Evolutionary conservation across 768 basidiomycete species (phyloP).

Genomic region (Neoboletus magnificus): DNA sequence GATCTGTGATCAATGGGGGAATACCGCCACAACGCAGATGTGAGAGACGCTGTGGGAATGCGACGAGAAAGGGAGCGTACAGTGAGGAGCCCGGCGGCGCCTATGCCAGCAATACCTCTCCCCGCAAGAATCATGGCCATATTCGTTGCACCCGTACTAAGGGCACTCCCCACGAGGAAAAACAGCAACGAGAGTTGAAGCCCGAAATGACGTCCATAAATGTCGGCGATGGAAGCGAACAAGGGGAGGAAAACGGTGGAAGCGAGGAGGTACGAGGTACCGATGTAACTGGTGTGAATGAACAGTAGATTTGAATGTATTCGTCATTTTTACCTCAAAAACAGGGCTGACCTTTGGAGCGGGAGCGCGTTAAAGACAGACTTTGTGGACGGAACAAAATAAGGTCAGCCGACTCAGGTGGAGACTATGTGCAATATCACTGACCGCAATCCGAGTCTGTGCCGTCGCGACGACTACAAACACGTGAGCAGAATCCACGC

Average conservation of each 20-base stretch:
- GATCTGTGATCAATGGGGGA: constrained; percentile 31
- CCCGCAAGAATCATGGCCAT: constrained; percentile 47
- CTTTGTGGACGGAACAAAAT: constrained; percentile 2
- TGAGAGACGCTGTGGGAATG: background rate
- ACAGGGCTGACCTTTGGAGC: constrained; percentile 21
- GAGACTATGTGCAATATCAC: constrained; percentile 3
- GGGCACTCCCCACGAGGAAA: constrained; percentile 44
- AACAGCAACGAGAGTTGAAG: constrained; percentile 43
- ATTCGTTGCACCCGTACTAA: constrained; percentile 45
- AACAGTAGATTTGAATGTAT: background rate
- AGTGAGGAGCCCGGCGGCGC: constrained; percentile 44
- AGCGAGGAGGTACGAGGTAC: constrained; percentile 48
- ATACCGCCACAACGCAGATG: background rate
- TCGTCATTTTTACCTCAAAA: background rate
- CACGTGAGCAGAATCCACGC: background rate
- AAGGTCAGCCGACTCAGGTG: background rate
- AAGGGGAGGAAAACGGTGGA: constrained; percentile 53
- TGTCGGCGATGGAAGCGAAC: constrained; percentile 47
- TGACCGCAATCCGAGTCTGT: constrained; percentile 48
- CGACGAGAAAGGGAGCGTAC: constrained; percentile 10
- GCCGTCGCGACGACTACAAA: constrained; percentile 48
- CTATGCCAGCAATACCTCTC: constrained; percentile 47
- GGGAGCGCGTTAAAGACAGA: constrained; percentile 29
- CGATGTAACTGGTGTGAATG: constrained; percentile 38
- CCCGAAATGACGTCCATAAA: constrained; percentile 48